Conservation (phyloP, 306 rosid genomes). For the apple (Malus domestica) region DNA sequence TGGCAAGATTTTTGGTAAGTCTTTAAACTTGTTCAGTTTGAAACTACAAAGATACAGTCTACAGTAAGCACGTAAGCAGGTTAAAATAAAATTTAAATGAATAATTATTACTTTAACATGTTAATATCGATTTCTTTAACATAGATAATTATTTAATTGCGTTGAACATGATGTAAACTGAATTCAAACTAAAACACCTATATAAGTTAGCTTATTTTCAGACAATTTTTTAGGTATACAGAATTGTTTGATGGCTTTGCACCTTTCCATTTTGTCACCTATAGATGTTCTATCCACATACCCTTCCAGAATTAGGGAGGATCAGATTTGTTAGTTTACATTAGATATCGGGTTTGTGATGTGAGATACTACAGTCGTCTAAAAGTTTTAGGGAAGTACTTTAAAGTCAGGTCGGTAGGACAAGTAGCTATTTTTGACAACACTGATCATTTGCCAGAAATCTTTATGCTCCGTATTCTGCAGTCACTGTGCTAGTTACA, state of each 20-base stretch:
- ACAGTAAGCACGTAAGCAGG: background rate
- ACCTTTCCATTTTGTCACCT: background rate
- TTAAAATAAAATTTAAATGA: background rate
- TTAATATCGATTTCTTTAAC: background rate
- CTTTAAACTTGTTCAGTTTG: background rate
- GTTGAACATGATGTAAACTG: background rate
- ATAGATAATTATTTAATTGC: background rate
- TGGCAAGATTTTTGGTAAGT: slow-evolving; percentile 85
- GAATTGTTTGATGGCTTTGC: background rate
- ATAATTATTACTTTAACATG: background rate
- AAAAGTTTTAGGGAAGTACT: background rate
- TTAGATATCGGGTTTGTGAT: too few relatives aligned
- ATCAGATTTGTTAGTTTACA: background rate
- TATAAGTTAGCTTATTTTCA: background rate
- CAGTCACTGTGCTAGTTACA: background rate
- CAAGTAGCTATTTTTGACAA: background rate
- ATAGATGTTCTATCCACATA: background rate
- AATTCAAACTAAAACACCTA: background rate
- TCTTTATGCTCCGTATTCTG: background rate
- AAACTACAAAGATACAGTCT: background rate
- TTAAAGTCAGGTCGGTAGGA: background rate
- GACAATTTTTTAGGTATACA: background rate
- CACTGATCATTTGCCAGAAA: background rate
- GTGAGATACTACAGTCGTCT: background rate
- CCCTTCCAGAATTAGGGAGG: background rate